phyloP scores from a whole-genome alignment of 768 basidiomycete species.

The Crucibulum laeve region DNA sequence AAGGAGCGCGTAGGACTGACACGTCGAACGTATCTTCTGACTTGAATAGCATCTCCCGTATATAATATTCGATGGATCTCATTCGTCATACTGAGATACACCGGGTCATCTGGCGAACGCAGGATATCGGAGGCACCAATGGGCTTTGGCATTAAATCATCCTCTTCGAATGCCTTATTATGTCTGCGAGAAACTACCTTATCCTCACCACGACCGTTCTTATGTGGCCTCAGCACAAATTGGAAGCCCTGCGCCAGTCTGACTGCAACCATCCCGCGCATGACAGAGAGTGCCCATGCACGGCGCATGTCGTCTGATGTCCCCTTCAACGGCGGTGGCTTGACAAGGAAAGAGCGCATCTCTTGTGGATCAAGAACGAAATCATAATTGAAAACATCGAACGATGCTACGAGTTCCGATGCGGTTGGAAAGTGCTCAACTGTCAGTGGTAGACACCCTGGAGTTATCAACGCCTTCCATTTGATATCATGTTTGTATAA shows the following conservation, averaged over 20 bases:
- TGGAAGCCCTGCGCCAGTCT: constrained; percentile 94
- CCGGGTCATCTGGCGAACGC: constrained; percentile 57
- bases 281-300: constrained; percentile 74
- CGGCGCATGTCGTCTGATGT: constrained; percentile 54
- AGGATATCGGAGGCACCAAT: constrained; percentile 64
- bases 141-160: constrained; percentile 52
- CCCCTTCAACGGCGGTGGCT: constrained; percentile 47
- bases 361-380: constrained; percentile 82
- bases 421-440: constrained; percentile 82
- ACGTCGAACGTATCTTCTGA: constrained; percentile 78
- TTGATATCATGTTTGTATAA: constrained; percentile 83
- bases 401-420: constrained; percentile 70
- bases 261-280: constrained; percentile 93
- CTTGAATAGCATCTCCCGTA: constrained; percentile 86
- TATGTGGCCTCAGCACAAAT: constrained; percentile 62
- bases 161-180: constrained; percentile 53
- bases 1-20: constrained; percentile 61
- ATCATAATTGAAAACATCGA: constrained; percentile 83
- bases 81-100: constrained; percentile 92
- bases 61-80: constrained; percentile 93
- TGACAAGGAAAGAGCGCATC: constrained; percentile 84
- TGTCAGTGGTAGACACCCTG: constrained; percentile 85
- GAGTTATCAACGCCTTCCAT: constrained; percentile 85
- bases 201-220: constrained; percentile 19
- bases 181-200: constrained; percentile 36